These are phyloP conservation scores for Patellifolia procumbens DNA, from an alignment of 179 eudicot genomes.

Conservation along the genomic window DNA sequence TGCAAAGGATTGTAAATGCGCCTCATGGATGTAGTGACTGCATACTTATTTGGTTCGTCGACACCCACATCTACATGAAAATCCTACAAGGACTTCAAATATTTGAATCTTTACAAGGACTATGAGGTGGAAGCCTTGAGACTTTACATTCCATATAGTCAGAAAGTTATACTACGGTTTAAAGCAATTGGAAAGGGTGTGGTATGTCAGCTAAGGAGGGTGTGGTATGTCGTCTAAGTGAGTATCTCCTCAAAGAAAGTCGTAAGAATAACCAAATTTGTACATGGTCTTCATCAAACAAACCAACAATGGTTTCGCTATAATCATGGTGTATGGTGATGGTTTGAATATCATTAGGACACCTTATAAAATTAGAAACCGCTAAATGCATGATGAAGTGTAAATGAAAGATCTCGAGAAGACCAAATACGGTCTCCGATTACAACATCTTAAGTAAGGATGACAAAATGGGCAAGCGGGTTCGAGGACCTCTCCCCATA, in stretches of 20 bases:
- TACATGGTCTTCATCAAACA: too few species aligned
- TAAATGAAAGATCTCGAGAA: slow-evolving; percentile 10
- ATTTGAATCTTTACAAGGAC: too few species aligned
- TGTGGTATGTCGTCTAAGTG: not conserved
- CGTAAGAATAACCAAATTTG: too few species aligned
- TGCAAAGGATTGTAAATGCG: not conserved
- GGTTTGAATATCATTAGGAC: slow-evolving; percentile 12
- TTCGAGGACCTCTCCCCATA: too few species aligned
- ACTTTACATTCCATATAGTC: not conserved
- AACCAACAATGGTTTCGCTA: not conserved
- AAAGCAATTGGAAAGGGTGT: not conserved
- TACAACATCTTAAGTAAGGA: slow-evolving; percentile 2
- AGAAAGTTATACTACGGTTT: not conserved
- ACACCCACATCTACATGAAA: not conserved
- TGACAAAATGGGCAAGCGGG: too few species aligned
- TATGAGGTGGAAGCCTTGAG: too few species aligned
- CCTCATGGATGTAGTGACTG: not conserved
- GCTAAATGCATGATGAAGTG: not conserved
- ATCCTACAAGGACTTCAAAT: too few species aligned
- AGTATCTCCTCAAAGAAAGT: too few species aligned
- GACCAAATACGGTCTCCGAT: slow-evolving; percentile 15
- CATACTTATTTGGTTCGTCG: not conserved
- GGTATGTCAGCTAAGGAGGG: too few species aligned
- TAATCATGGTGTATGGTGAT: not conserved
- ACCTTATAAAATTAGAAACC: not conserved